These are phyloP conservation scores for Solanum chacoense DNA, from an alignment of 305 asterid species.

Conservation along the genomic window DNA sequence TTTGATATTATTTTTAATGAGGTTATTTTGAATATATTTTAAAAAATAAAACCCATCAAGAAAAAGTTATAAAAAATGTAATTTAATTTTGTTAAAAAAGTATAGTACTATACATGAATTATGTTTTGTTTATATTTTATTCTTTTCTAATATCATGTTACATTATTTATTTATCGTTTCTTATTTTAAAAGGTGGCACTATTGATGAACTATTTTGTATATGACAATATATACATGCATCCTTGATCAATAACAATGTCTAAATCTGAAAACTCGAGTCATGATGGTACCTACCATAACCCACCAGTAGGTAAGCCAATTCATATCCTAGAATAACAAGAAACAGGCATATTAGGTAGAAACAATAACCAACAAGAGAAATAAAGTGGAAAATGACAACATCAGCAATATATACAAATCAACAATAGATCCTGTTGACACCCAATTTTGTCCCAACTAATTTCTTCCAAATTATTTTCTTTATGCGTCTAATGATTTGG, in stretches of 20 bases:
- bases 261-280: not conserved
- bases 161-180: not conserved
- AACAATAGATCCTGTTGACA: not conserved
- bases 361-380: not conserved
- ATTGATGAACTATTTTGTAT: too few relatives aligned
- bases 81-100: not conserved
- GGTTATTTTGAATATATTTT: not conserved
- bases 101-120: not conserved
- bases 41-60: not conserved
- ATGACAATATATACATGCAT: not conserved
- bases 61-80: not conserved
- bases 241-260: not conserved
- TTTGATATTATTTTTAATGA: too few relatives aligned
- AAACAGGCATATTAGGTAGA: not conserved
- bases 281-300: not conserved
- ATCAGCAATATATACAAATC: not conserved
- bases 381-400: not conserved
- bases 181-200: not conserved
- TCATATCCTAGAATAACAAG: not conserved
- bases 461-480: not conserved
- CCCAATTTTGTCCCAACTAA: not conserved
- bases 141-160: not conserved
- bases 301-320: not conserved
- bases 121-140: not conserved
- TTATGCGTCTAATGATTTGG: not conserved